Conservation (phyloP, 1,284 basidiomycete genomes). For the Tremellales sp. region DNA sequence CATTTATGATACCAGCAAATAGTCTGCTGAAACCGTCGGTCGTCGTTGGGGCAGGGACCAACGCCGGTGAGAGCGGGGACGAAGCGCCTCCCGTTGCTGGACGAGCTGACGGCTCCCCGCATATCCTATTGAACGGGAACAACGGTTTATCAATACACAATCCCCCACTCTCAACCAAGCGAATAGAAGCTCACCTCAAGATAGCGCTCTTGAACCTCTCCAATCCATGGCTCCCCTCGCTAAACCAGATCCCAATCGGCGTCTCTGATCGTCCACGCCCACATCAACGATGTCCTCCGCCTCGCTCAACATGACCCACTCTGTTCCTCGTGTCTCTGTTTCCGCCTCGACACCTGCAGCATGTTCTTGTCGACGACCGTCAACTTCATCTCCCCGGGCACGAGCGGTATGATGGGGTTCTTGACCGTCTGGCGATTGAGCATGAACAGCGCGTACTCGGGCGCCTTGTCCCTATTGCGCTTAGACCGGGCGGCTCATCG, state of each 20-base stretch:
- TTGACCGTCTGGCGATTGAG: conserved; percentile 40
- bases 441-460: conserved; percentile 43
- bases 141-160: neutral
- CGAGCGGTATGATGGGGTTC: conserved; percentile 36
- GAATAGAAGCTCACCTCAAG: conserved; percentile 19
- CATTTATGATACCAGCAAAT: conserved; percentile 34
- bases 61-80: neutral
- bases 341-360: conserved; percentile 39
- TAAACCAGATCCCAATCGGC: conserved; percentile 37
- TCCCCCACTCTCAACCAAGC: neutral
- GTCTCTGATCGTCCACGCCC: conserved; percentile 12
- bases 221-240: conserved; percentile 28
- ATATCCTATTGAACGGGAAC: conserved; percentile 25
- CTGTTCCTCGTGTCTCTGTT: too few relatives aligned
- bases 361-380: conserved; percentile 32
- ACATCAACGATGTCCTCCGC: too few relatives aligned
- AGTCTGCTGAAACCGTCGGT: conserved; percentile 37
- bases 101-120: conserved; percentile 29
- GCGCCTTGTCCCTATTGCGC: conserved; percentile 28
- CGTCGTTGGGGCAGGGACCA: neutral
- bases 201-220: conserved; percentile 30
- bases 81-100: conserved; percentile 4
- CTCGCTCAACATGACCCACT: too few relatives aligned
- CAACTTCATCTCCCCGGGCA: conserved; percentile 42
- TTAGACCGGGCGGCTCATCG: neutral